Conservation (phyloP, 306 rosid genomes). For the Lotus japonicus region DNA sequence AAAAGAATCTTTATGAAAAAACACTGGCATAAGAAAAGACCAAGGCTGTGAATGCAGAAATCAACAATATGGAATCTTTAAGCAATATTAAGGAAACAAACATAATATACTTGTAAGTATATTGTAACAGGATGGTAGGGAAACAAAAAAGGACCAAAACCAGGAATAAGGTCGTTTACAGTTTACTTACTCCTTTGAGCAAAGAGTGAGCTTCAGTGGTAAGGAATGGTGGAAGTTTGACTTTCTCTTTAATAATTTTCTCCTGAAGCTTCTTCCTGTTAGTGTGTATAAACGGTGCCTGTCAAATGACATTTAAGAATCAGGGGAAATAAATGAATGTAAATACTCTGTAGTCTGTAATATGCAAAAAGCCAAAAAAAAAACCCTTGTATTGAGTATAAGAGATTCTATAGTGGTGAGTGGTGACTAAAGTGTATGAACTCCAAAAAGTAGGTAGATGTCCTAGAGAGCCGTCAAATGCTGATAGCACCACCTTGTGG, state of each 20-base stretch:
- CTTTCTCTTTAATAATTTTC: slow-evolving; percentile 79
- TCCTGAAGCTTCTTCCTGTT: slow-evolving; percentile 95
- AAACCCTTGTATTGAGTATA: background rate
- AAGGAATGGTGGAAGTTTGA: slow-evolving; percentile 77
- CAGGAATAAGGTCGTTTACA: slow-evolving; percentile 8
- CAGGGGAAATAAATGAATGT: background rate
- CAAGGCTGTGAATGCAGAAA: background rate
- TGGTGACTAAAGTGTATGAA: background rate
- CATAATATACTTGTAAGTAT: background rate
- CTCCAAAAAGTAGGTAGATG: background rate
- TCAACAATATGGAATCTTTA: background rate
- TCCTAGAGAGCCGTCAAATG: background rate
- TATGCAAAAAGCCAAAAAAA: background rate
- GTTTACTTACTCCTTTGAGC: slow-evolving; percentile 81
- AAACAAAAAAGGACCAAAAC: background rate
- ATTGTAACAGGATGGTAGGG: background rate
- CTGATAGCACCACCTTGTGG: background rate
- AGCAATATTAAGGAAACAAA: background rate
- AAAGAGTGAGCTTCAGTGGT: slow-evolving; percentile 82
- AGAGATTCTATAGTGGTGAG: background rate
- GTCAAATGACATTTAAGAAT: slow-evolving; percentile 25
- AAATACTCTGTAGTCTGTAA: background rate
- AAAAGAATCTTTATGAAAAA: no score
- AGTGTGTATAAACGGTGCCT: slow-evolving; percentile 79
- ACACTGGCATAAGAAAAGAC: background rate